These are phyloP conservation scores for Puya raimondii DNA, from an alignment of 176 grass and related monocot genomes.

Conservation along the genomic window DNA sequence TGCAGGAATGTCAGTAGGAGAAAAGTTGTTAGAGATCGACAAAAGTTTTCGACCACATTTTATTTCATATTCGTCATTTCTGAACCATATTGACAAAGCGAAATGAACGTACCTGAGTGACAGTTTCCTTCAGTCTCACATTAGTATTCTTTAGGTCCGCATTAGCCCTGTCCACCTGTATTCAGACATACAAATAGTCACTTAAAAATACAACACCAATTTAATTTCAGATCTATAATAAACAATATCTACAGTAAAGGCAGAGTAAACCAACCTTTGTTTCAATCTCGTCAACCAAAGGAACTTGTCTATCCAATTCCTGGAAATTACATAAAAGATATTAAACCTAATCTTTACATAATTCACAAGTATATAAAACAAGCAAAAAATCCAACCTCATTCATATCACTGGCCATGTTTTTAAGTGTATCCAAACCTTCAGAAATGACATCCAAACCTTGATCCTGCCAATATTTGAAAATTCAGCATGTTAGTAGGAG, in stretches of 20 bases:
- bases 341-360: slow-evolving; percentile 1
- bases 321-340: slow-evolving; percentile 22
- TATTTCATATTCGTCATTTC: neutral
- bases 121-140: slow-evolving; percentile 73
- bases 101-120: slow-evolving; percentile 38
- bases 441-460: slow-evolving; percentile 81
- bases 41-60: neutral
- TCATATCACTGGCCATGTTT: slow-evolving; percentile 94
- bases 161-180: slow-evolving; percentile 65
- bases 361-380: slow-evolving; percentile 5
- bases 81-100: neutral
- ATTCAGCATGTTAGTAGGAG: neutral
- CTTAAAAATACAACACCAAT: neutral
- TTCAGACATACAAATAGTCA: neutral
- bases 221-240: slow-evolving; percentile 1
- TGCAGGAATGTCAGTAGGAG: slow-evolving; percentile 1
- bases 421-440: slow-evolving; percentile 87
- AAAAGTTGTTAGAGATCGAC: neutral
- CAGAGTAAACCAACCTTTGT: slow-evolving; percentile 44
- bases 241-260: neutral
- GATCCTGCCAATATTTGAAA: slow-evolving; percentile 43
- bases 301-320: slow-evolving; percentile 99
- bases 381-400: slow-evolving; percentile 48
- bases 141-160: slow-evolving; percentile 79
- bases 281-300: slow-evolving; percentile 97